A percentile compares a stretch with the other conserved stretches of the same genome.
These are phyloP conservation scores for Fraxinus excelsior DNA, from an alignment of 257 asterid genomes.

Conservation along the genomic window DNA sequence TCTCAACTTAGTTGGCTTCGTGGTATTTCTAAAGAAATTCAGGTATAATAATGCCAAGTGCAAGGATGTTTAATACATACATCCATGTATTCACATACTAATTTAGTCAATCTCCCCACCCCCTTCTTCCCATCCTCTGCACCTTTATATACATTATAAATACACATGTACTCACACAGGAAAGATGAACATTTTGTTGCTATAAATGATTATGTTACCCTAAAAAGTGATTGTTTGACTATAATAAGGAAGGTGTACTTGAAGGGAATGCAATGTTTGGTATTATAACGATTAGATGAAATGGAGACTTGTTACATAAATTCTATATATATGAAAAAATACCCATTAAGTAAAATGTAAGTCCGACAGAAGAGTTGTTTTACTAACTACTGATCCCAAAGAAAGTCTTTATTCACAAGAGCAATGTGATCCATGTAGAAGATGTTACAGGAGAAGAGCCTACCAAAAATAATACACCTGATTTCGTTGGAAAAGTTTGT, in stretches of 20 bases:
- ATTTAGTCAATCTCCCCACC: background rate
- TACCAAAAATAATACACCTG: background rate
- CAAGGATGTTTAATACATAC: background rate
- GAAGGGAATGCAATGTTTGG: background rate
- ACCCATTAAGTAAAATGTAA: background rate
- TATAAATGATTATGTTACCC: background rate
- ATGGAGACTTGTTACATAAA: background rate
- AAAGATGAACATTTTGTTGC: background rate
- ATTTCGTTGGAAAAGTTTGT: background rate
- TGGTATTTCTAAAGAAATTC: conserved; percentile 37
- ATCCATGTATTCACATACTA: background rate
- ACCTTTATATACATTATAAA: background rate
- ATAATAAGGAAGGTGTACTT: background rate
- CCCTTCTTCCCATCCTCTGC: background rate
- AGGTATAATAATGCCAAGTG: conserved; percentile 45
- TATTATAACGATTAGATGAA: background rate
- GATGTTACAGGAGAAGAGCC: background rate
- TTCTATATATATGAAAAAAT: background rate
- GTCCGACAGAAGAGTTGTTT: background rate
- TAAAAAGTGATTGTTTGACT: background rate
- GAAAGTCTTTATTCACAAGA: background rate
- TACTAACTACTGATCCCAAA: background rate
- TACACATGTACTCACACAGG: background rate
- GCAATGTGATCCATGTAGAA: background rate
- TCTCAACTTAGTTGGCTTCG: conserved; percentile 92